Evolutionary conservation across 2,329 filamentous ascomycete genomes (phyloP).

Genomic region (Verticillium dahliae): DNA sequence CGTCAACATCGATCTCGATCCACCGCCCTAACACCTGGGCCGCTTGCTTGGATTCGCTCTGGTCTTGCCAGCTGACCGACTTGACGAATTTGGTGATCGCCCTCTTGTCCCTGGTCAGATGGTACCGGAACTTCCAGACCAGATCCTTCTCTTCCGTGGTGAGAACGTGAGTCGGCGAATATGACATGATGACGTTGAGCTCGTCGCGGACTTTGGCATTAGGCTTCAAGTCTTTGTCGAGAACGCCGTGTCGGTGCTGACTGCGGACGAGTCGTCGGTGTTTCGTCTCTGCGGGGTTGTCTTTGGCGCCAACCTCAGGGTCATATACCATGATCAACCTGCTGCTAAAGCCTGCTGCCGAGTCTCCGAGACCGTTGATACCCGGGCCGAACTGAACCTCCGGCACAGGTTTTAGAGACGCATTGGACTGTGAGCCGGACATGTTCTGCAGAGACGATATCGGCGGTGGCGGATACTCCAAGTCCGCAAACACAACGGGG

Average conservation of each 20-base stretch:
- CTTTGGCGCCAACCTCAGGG: conserved; percentile 79
- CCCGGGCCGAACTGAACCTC: conserved; percentile 88
- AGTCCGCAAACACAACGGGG: conserved; percentile 88
- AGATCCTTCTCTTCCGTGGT: conserved; percentile 90
- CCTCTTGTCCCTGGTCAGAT: conserved; percentile 84
- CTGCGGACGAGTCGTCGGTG: conserved; percentile 88
- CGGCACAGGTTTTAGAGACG: conserved; percentile 72
- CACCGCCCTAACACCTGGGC: conserved; percentile 86
- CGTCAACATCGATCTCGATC: conserved; percentile 95
- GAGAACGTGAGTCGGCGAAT: conserved; percentile 84
- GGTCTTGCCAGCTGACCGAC: conserved; percentile 89
- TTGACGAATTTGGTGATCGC: conserved; percentile 97
- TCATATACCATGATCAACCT: conserved; percentile 84
- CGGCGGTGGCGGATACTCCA: conserved; percentile 82
- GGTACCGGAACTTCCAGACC: conserved; percentile 96
- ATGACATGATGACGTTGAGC: conserved; percentile 82
- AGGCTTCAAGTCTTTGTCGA: conserved; percentile 92
- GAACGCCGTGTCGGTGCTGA: conserved; percentile 80
- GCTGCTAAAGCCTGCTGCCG: conserved; percentile 39
- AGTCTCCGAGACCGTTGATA: conserved; percentile 63
- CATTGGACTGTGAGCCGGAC: conserved; percentile 57
- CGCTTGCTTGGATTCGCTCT: conserved; percentile 78
- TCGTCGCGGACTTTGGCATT: conserved; percentile 95
- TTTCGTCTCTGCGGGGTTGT: conserved; percentile 94
- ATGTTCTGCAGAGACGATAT: conserved; percentile 67